Evolutionary conservation across 2,329 filamentous ascomycete species (phyloP), one percentile per base, ranked within the genome.

Genomic region (Zasmidium angulare): DNA sequence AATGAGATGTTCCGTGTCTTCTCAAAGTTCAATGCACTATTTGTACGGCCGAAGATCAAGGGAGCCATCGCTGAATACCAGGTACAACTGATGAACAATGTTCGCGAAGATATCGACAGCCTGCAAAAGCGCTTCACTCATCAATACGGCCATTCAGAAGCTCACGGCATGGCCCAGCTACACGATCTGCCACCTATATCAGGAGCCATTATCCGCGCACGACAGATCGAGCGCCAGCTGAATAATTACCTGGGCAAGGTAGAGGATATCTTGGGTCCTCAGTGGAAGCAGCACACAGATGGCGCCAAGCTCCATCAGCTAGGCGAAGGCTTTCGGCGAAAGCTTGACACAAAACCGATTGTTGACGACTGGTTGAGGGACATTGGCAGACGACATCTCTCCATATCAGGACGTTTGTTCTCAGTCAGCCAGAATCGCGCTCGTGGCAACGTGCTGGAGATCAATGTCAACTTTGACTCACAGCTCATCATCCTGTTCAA

Each of bases 1-100:
- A 98, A 96, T 72, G 96, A 99, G 77, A 99, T 99, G 95, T 99
- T 99, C 76, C 90, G 96, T 56, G 95, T 99, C 62, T 99, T 99
- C 75, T 98, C 95, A 55, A 98, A 98, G 74, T 99, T 99, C 84
- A 99, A 99, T 73, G 95, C 95, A 1, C 87, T 99, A 26, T 96
- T 99, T 68, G 93, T 99, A 58, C 87, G 95, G 60, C 95, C 95
- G n/a, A 99, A 99, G 82, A 98, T 99, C 77, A 89, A 95, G 66
- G 93, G 96, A 66, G 96, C 95, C 56, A 99, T 99, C 71, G 90
- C 92, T 47, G 93, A 99, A 77, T 99, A 99, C 74, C 95, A 99
- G 76, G 95, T 93, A 3, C 93, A 97, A 76, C 86, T 99, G 31
- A 96, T 99, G 74, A 93, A 97, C 69, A 96, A 96, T 68, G 95